Conservation (phyloP, 1,139 yeast genomes). For the Suhomyces terraborum region DNA sequence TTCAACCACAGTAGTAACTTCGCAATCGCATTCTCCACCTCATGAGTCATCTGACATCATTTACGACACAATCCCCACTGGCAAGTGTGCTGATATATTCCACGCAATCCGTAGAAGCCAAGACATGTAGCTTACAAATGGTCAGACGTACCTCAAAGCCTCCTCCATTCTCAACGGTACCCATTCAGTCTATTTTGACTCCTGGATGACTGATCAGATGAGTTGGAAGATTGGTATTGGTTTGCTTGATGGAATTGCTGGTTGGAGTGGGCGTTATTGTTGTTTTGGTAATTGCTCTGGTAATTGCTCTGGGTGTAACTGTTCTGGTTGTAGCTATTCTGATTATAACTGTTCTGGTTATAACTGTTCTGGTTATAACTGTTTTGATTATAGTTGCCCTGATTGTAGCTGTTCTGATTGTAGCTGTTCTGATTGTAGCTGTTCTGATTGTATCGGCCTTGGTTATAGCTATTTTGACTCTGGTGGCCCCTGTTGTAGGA, state of each 20-base stretch:
- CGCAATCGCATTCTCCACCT: not conserved
- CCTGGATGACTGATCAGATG: not conserved
- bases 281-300: conserved; percentile 6
- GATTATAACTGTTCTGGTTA: conserved; percentile 12
- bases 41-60: not conserved
- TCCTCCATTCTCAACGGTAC: too few species aligned
- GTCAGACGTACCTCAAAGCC: too few species aligned
- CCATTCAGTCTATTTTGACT: not conserved
- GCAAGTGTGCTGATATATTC: not conserved
- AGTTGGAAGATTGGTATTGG: conserved; percentile 3
- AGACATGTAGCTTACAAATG: too few species aligned
- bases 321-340: conserved; percentile 7
- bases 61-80: not conserved
- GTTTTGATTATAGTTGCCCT: conserved; percentile 13
- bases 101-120: too few species aligned
- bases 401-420: conserved; percentile 12
- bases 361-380: conserved; percentile 14
- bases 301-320: not conserved
- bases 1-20: not conserved
- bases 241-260: conserved; percentile 9
- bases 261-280: conserved; percentile 13
- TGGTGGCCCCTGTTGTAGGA: conserved; percentile 7
- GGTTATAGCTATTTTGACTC: conserved; percentile 10
- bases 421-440: conserved; percentile 12
- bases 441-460: conserved; percentile 2